Base-by-base conservation (phyloP, 306 rosid species). In the Quercus berberidifolia region DNA sequence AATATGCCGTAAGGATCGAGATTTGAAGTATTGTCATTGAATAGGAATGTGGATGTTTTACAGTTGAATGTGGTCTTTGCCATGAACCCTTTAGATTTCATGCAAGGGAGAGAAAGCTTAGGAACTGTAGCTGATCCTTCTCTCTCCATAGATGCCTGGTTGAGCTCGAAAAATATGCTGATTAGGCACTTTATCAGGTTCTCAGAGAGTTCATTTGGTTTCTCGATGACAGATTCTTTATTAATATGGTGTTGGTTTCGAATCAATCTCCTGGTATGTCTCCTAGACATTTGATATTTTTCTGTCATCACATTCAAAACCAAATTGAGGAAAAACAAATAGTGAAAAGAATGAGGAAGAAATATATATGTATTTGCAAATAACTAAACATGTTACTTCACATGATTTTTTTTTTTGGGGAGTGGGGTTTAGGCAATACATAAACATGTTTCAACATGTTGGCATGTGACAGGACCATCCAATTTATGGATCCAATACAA, bases 181-280 rank as follows among this genome's bases (percentile, higher is more conserved):
- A 89, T 85, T 33, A 92, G 83, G 80, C 98, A 89, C 73, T 88
- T 90, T 4, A 92, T 82, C 38, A 95, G 74, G 76, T 89, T 89
- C 84, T 95, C 99, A 28, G 99, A 95, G 69, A 95, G 72, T 82
- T 87, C 91, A 84, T 95, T 95, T 80, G 99, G 92, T 71, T 87
- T 87, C 85, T 74, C 86, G 30, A 87, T 80, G 58, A 78, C 81
- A 77, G 57, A 28, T 79, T 77, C 83, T 69, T 77, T 55, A 17
- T 79, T 83, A 43, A 77, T 25, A 17, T 76, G 70, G 55, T 74
- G 71, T 35, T 84, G 90, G 43, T 86, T 86, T 79, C 79, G 69
- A 35, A 76, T 82, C 79, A 67, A 7, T 67, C 87, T 89, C 13
- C 87, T 74, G 0, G 65, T 79, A 59, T 83, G 84, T 67, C 87